phyloP scores from a whole-genome alignment of 225 moss, liverwort and hornwort genomes.

The Pseudisothecium myosuroides region DNA sequence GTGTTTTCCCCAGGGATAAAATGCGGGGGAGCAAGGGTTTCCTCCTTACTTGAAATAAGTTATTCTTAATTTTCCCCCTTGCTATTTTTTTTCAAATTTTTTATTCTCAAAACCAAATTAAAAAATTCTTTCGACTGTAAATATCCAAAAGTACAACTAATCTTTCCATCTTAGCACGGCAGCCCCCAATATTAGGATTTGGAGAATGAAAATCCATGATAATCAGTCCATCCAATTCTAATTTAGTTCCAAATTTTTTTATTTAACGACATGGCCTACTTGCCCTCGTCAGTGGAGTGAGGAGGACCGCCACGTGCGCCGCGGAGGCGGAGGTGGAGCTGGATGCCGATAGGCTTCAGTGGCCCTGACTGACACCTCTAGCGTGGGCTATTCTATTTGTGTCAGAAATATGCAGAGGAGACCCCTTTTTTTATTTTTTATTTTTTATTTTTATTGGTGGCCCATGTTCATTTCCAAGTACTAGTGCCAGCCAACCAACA shows the following conservation, averaged over 20 bases:
- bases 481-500: background rate
- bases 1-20: no score
- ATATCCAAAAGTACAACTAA: background rate
- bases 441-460: background rate
- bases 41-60: background rate
- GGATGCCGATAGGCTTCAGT: background rate
- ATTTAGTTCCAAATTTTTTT: background rate
- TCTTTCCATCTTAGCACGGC: background rate
- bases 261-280: background rate
- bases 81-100: background rate
- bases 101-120: background rate
- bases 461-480: background rate
- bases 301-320: background rate
- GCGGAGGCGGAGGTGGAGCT: background rate
- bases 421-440: background rate
- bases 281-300: background rate
- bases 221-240: background rate
- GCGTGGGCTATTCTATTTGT: background rate
- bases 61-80: background rate
- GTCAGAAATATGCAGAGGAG: background rate
- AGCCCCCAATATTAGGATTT: background rate
- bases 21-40: no score
- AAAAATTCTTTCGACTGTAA: background rate
- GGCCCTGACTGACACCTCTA: background rate
- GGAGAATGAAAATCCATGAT: background rate